Evolutionary conservation across 768 basidiomycete genomes (phyloP).

Genomic region (Exidia glandulosa): DNA sequence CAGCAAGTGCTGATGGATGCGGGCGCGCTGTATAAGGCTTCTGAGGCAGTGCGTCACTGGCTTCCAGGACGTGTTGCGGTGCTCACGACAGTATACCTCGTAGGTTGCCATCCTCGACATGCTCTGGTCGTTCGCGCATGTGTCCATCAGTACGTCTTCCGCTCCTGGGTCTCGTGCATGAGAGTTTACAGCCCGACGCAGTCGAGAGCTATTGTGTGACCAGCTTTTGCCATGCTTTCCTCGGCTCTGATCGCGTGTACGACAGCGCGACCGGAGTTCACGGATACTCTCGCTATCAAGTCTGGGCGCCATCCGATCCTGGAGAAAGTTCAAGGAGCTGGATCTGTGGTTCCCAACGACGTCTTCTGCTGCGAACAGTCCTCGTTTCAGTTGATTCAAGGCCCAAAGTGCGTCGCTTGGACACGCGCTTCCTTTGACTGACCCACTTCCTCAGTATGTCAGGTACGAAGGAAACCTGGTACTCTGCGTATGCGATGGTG

Average conservation of each 20-base stretch:
- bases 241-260: neutral
- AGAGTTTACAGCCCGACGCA: constrained; percentile 7
- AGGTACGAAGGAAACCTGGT: constrained; percentile 19
- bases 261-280: constrained; percentile 83
- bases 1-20: constrained; percentile 57
- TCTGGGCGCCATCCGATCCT: constrained; percentile 81
- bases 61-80: neutral
- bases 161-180: neutral
- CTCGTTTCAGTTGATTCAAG: constrained; percentile 84
- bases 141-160: constrained; percentile 55
- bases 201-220: constrained; percentile 42
- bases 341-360: constrained; percentile 77
- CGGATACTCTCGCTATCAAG: constrained; percentile 82
- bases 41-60: constrained; percentile 61
- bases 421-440: neutral
- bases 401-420: constrained; percentile 57
- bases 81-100: neutral
- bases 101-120: constrained; percentile 85
- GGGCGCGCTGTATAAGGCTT: constrained; percentile 77
- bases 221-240: neutral
- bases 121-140: constrained; percentile 79
- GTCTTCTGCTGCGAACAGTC: constrained; percentile 78
- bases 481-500: neutral
- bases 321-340: constrained; percentile 57
- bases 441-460: constrained; percentile 41